Evolutionary conservation across 306 rosid genomes (phyloP).

Genomic region (Rosa multiflora): DNA sequence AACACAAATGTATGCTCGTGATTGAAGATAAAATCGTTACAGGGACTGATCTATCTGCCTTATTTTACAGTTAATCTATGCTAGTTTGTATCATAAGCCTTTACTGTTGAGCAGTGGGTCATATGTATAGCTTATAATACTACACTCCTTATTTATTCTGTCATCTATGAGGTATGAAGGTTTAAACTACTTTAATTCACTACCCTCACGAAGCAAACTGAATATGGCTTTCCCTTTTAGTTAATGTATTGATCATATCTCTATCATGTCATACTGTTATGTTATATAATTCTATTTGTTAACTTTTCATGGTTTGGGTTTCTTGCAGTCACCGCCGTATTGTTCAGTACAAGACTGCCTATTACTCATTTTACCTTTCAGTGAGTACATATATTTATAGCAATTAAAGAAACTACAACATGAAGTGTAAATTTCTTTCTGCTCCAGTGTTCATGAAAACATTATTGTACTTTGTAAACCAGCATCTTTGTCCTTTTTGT

Average conservation of each 20-base stretch:
- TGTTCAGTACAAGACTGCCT: constrained; percentile 91
- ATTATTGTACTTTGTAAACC: background rate
- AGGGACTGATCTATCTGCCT: background rate
- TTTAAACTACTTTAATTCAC: background rate
- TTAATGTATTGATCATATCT: background rate
- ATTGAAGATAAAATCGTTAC: background rate
- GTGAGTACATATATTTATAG: constrained; percentile 39
- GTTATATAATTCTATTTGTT: background rate
- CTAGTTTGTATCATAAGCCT: background rate
- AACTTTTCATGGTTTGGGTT: constrained; percentile 13
- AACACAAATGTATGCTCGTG: background rate
- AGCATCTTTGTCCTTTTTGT: background rate
- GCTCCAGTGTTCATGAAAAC: background rate
- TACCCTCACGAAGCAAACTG: background rate
- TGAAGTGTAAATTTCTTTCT: background rate
- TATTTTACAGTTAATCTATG: background rate
- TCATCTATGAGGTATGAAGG: constrained; percentile 1
- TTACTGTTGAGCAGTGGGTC: background rate
- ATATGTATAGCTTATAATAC: background rate
- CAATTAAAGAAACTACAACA: background rate
- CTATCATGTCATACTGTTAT: background rate
- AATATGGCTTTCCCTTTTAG: background rate
- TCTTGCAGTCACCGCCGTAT: constrained; percentile 78
- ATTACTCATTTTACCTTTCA: constrained; percentile 89
- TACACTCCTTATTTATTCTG: background rate